Percentiles rank a stretch among this genome's conserved stretches.
These are phyloP conservation scores for Amanita pseudoporphyria DNA, from an alignment of 768 basidiomycete species.

Conservation along the genomic window DNA sequence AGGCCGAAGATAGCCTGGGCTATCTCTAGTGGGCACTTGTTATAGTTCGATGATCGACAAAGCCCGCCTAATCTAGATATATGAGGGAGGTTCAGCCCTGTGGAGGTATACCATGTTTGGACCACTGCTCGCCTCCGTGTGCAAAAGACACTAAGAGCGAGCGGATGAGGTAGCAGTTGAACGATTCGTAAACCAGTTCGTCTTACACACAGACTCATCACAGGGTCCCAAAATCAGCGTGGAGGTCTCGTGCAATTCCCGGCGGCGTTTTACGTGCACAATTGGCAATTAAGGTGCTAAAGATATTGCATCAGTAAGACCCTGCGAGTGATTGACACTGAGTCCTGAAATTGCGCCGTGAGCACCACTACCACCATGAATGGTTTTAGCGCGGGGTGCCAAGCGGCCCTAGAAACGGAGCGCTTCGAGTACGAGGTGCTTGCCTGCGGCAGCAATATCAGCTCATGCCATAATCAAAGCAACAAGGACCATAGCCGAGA, in stretches of 20 bases:
- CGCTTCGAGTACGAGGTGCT: too few relatives aligned
- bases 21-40: too few relatives aligned
- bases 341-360: too few relatives aligned
- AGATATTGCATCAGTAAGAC: too few relatives aligned
- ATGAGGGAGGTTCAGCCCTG: background rate
- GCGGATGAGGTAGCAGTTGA: background rate
- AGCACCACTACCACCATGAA: too few relatives aligned
- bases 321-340: too few relatives aligned
- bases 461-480: background rate
- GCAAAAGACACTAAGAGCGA: background rate
- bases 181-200: background rate
- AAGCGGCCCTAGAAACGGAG: too few relatives aligned
- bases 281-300: too few relatives aligned
- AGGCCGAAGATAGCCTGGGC: too few relatives aligned
- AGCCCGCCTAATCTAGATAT: background rate
- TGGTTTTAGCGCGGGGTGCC: too few relatives aligned
- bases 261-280: too few relatives aligned
- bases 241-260: background rate
- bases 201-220: background rate
- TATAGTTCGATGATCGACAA: background rate
- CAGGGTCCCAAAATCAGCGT: background rate
- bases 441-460: background rate
- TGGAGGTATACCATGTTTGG: background rate
- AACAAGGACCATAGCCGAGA: background rate
- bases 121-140: background rate